Evolutionary conservation across 176 grass and related monocot species (phyloP).

Genomic region (Avena insularis): DNA sequence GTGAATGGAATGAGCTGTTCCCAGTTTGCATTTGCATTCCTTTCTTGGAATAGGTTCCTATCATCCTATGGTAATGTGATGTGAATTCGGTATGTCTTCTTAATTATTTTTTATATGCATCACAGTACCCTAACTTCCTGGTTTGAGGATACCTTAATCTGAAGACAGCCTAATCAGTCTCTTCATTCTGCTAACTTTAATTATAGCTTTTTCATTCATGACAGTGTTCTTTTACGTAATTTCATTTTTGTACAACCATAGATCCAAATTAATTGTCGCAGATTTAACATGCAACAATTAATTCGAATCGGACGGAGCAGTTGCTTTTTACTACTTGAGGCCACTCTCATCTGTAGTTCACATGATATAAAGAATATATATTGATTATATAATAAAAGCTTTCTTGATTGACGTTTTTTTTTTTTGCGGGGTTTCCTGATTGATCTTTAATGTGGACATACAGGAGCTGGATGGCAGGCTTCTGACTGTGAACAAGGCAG

Average conservation of each 20-base stretch:
- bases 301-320: too few relatives aligned
- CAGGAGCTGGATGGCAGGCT: conserved; percentile 74
- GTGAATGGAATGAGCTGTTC: conserved; percentile 15
- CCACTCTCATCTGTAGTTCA: background rate
- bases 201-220: background rate
- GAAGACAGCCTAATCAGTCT: background rate
- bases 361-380: background rate
- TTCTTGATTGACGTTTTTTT: background rate
- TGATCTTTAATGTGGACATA: conserved; percentile 20
- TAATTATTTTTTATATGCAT: background rate
- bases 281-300: too few relatives aligned
- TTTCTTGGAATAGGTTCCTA: background rate
- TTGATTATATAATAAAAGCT: background rate
- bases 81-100: background rate
- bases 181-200: background rate
- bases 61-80: background rate
- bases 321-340: background rate
- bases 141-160: background rate
- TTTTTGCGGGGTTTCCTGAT: background rate
- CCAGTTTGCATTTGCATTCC: conserved; percentile 4
- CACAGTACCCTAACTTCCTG: background rate
- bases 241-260: too few relatives aligned
- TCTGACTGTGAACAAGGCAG: conserved; percentile 81
- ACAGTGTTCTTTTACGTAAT: too few relatives aligned
- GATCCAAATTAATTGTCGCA: too few relatives aligned